Evolutionary conservation across 805 yeast species (phyloP), one percentile per base, ranked within the genome.

Genomic region (Lachancea dasiensis): DNA sequence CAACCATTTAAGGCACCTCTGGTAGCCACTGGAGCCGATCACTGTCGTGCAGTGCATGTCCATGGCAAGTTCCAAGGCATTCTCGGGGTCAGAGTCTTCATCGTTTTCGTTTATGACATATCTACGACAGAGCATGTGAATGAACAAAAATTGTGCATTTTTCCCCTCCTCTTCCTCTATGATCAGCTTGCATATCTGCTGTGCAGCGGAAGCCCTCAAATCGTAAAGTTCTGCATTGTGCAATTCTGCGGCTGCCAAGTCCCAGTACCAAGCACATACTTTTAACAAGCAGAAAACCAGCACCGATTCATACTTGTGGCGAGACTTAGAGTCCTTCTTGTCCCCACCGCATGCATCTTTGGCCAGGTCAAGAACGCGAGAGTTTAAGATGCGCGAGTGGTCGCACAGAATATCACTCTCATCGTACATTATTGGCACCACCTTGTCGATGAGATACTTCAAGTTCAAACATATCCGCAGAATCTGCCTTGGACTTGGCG

Each of bases 1-100:
- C 34, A 86, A 60, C 95, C 95, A 86, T 48, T 80, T 77, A 51
- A 86, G 72, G 63, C 95, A 85, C 38, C 95, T 65, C 60, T 86
- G 95, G 58, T 77, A 86, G 0, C 95, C 95, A 6, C 81, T 65
- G 0, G 94, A 76, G 2, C 86, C 79, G 49, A 87, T 84, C 13
- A 86, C 79, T 16, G 72, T 69, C 6, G 89, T 79, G 8, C 83
- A 74, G 49, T 86, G 95, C 74, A 79, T 75, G 54, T 86, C 95
- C 19, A 84, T 86, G 0, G 95, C 95, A 51, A 86, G 59, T 56
- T 86, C 96, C 45, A 86, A 63, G 0, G 87, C 95, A 60, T 75
- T 81, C n/a, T 71, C 61, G 0, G 95, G 90, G 4, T 57, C 67
- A 1, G 77, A 60, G 47, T 81, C 87, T 20, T 56, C 68, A 32